Evolutionary conservation across 495 filamentous ascomycete species (phyloP).

Genomic region (Neurospora hispaniola): DNA sequence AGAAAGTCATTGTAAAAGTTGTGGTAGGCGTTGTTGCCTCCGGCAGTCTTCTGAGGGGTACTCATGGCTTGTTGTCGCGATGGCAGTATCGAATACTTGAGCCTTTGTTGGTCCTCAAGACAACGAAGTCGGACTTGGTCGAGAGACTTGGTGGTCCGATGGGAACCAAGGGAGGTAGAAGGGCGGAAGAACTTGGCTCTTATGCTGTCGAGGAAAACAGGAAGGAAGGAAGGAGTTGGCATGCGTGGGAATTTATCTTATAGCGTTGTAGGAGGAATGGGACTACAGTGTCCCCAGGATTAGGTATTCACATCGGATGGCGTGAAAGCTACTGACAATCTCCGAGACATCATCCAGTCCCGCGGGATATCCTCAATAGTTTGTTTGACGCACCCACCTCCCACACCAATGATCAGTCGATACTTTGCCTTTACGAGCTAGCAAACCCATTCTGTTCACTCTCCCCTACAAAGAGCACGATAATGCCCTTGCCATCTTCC

Average conservation of each 20-base stretch:
- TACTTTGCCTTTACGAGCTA: neutral
- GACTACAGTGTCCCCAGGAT: neutral
- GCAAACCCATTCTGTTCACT: neutral
- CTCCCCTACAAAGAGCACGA: neutral
- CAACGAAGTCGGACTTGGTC: neutral
- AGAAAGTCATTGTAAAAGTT: slow-evolving; percentile 55
- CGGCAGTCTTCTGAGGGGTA: slow-evolving; percentile 35
- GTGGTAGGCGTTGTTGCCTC: slow-evolving; percentile 58
- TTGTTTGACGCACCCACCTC: neutral
- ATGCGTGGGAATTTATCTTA: neutral
- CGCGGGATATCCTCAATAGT: neutral
- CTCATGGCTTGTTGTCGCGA: slow-evolving; percentile 7
- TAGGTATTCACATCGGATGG: neutral
- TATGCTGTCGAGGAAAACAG: neutral
- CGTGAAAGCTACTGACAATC: neutral
- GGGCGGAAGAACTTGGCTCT: neutral
- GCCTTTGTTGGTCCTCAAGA: neutral
- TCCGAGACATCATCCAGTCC: neutral
- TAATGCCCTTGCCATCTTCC: neutral
- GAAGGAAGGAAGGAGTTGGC: neutral
- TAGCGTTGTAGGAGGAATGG: neutral
- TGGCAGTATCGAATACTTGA: neutral
- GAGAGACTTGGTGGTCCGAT: neutral
- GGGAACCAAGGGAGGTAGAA: neutral
- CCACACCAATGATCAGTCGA: neutral